Conservation (phyloP, 2,329 filamentous ascomycete genomes). For the Penicillium frequentans region DNA sequence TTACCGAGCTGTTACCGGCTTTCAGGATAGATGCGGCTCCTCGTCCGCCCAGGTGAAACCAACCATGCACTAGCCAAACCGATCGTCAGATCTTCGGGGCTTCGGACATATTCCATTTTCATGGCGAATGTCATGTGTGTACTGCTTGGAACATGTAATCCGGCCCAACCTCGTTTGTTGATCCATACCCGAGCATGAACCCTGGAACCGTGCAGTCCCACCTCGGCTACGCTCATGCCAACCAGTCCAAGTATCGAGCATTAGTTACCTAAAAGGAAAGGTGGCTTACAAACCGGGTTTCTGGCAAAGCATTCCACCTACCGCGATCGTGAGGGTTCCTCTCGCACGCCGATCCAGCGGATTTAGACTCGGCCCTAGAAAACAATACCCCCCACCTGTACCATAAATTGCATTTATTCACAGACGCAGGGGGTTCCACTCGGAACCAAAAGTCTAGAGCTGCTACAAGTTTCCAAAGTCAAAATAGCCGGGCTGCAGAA, state of each 20-base stretch:
- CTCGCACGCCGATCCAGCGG: constrained; percentile 12
- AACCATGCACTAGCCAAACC: background rate
- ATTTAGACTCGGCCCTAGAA: constrained; percentile 15
- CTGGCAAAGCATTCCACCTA: background rate
- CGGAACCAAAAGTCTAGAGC: constrained; percentile 7
- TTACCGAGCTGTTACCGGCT: background rate
- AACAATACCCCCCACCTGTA: constrained; percentile 12
- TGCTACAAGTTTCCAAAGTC: constrained; percentile 2
- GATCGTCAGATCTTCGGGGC: background rate
- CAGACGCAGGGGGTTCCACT: constrained; percentile 1
- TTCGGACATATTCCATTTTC: background rate
- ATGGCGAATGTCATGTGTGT: background rate
- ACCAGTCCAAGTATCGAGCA: background rate
- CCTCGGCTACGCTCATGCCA: background rate
- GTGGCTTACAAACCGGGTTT: background rate
- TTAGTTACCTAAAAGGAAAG: background rate
- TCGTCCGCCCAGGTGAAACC: constrained; percentile 3
- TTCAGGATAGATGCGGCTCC: constrained; percentile 12
- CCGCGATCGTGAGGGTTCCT: background rate
- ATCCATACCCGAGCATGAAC: background rate
- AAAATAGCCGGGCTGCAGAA: constrained; percentile 4
- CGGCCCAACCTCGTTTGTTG: background rate
- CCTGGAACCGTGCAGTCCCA: background rate
- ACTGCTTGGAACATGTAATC: background rate
- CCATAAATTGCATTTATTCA: constrained; percentile 3